These are phyloP conservation scores for Trichosporon asahii DNA, from an alignment of 1,284 basidiomycete species.

Conservation along the genomic window DNA sequence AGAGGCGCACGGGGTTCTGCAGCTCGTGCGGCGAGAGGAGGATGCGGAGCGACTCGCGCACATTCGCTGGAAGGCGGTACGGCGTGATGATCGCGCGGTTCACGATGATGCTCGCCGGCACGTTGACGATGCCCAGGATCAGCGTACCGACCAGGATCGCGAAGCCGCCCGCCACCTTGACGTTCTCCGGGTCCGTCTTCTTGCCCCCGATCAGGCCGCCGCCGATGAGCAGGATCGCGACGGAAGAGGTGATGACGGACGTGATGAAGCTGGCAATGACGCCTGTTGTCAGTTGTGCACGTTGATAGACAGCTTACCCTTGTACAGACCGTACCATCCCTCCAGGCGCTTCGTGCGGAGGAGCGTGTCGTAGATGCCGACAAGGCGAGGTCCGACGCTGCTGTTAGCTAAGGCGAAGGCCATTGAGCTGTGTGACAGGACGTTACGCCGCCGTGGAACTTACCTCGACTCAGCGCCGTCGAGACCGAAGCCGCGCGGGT, in stretches of 20 bases:
- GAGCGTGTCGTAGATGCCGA: constrained; percentile 59
- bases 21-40: constrained; percentile 80
- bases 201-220: constrained; percentile 27
- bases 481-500: constrained; percentile 65
- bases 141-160: constrained; percentile 45
- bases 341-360: constrained; percentile 71
- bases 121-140: constrained; percentile 55
- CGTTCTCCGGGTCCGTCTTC: constrained; percentile 35
- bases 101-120: constrained; percentile 75
- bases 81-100: constrained; percentile 83
- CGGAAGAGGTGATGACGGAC: constrained; percentile 41
- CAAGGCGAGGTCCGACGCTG: constrained; percentile 52
- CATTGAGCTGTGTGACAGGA: background rate
- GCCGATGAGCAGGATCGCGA: constrained; percentile 39
- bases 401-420: background rate
- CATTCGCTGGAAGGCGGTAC: constrained; percentile 66
- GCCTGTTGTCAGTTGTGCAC: constrained; percentile 24
- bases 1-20: constrained; percentile 72
- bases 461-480: constrained; percentile 55
- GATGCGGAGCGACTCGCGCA: constrained; percentile 63
- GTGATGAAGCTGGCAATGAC: constrained; percentile 73
- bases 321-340: constrained; percentile 77
- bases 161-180: constrained; percentile 1
- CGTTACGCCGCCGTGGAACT: constrained; percentile 14
- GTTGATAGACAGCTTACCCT: constrained; percentile 60